These are phyloP conservation scores for Telfairia occidentalis DNA, from an alignment of 331 rosid species.

Conservation along the genomic window DNA sequence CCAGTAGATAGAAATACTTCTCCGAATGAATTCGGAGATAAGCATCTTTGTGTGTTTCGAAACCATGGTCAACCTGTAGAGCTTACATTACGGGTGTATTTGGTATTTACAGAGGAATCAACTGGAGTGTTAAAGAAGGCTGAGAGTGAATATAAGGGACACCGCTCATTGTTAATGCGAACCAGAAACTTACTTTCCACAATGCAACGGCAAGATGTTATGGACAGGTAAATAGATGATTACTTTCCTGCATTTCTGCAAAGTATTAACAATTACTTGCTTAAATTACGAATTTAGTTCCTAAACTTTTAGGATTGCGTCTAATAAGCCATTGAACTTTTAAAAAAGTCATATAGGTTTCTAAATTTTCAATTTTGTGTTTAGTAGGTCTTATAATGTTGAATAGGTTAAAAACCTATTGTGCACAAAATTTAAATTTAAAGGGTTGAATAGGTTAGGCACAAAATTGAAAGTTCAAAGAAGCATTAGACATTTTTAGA, in stretches of 20 bases:
- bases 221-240: constrained; percentile 49
- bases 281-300: not conserved
- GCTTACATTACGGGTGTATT: not conserved
- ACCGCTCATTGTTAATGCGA: constrained; percentile 63
- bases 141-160: constrained; percentile 88
- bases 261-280: not conserved
- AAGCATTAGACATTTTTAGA: too few relatives aligned
- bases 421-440: too few relatives aligned
- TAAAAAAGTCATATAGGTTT: too few relatives aligned
- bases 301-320: too few relatives aligned
- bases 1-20: not conserved
- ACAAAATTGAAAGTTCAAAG: too few relatives aligned
- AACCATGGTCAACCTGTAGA: not conserved
- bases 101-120: constrained; percentile 50
- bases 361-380: too few relatives aligned
- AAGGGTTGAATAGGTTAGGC: too few relatives aligned
- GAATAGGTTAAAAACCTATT: too few relatives aligned
- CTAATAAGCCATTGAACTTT: too few relatives aligned
- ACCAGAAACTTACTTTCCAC: constrained; percentile 77
- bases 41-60: not conserved
- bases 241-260: not conserved
- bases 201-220: constrained; percentile 88
- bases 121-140: constrained; percentile 70
- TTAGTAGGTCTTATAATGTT: too few relatives aligned
- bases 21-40: not conserved